Conservation (phyloP, 2,329 filamentous ascomycete genomes). For the Epicoccum sorghinum region DNA sequence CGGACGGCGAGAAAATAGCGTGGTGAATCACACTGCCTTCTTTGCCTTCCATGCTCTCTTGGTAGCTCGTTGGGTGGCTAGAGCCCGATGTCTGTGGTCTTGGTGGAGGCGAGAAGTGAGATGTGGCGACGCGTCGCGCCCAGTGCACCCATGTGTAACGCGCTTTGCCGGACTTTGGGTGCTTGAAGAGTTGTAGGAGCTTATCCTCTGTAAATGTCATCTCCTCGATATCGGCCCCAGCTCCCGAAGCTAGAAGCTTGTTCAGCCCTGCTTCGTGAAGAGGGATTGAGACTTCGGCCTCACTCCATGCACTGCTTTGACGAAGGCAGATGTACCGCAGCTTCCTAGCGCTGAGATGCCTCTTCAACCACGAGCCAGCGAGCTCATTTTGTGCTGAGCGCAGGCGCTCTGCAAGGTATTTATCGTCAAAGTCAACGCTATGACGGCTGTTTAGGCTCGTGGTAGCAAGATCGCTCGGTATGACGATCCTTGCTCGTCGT, state of each 20-base stretch:
- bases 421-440: constrained; percentile 37
- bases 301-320: constrained; percentile 27
- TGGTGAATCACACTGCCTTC: constrained; percentile 10
- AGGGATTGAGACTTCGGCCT: background rate
- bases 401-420: constrained; percentile 28
- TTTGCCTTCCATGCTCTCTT: constrained; percentile 8
- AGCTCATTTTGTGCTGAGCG: constrained; percentile 24
- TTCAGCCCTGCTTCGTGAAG: background rate
- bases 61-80: background rate
- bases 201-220: constrained; percentile 47
- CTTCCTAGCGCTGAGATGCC: constrained; percentile 28
- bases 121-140: constrained; percentile 43
- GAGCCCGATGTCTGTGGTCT: constrained; percentile 4
- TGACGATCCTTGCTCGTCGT: constrained; percentile 4
- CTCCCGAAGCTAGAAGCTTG: constrained; percentile 21
- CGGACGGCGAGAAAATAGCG: background rate
- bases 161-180: constrained; percentile 42
- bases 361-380: constrained; percentile 28
- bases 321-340: constrained; percentile 28
- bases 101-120: constrained; percentile 10
- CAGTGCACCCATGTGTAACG: constrained; percentile 54
- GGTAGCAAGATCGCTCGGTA: constrained; percentile 17
- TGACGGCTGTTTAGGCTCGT: constrained; percentile 21
- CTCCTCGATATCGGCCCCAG: constrained; percentile 16
- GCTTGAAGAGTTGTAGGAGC: constrained; percentile 43